phyloP scores from a whole-genome alignment of 2,329 filamentous ascomycete species.

The Lachnellula hyalina region DNA sequence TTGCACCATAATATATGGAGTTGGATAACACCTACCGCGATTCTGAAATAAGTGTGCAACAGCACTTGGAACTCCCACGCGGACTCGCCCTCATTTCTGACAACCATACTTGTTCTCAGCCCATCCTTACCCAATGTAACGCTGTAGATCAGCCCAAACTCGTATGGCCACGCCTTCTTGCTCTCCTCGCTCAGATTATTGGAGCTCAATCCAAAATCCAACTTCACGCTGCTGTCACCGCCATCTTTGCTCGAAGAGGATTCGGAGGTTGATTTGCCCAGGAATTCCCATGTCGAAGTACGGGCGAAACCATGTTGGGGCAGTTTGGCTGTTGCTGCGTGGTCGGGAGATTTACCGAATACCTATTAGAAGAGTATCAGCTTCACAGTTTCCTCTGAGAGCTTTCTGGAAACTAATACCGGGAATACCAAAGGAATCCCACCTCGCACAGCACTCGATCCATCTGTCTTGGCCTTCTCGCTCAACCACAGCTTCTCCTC shows the following conservation, averaged over 20 bases:
- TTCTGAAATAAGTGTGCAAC: constrained; percentile 82
- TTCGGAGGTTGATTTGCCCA: constrained; percentile 79
- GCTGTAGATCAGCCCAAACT: constrained; percentile 89
- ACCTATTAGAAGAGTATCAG: constrained; percentile 46
- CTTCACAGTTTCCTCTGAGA: not conserved
- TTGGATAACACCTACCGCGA: constrained; percentile 55
- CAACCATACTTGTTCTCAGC: constrained; percentile 75
- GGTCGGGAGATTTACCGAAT: constrained; percentile 76
- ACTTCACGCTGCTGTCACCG: constrained; percentile 70
- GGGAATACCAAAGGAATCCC: constrained; percentile 92
- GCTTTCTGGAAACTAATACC: constrained; percentile 43
- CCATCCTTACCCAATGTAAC: constrained; percentile 74
- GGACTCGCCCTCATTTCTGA: constrained; percentile 77
- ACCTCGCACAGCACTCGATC: constrained; percentile 82
- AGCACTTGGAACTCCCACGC: constrained; percentile 89
- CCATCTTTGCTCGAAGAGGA: constrained; percentile 37
- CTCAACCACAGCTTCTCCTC: constrained; percentile 84
- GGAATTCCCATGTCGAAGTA: constrained; percentile 84
- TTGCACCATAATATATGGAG: not conserved
- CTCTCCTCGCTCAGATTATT: constrained; percentile 63
- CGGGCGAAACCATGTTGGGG: constrained; percentile 95
- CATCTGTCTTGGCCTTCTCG: constrained; percentile 74
- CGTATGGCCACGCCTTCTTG: constrained; percentile 73
- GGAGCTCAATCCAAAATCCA: constrained; percentile 87
- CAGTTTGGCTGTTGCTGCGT: constrained; percentile 71